These are phyloP conservation scores for Rhazya stricta DNA, from an alignment of 257 asterid species.

Conservation along the genomic window DNA sequence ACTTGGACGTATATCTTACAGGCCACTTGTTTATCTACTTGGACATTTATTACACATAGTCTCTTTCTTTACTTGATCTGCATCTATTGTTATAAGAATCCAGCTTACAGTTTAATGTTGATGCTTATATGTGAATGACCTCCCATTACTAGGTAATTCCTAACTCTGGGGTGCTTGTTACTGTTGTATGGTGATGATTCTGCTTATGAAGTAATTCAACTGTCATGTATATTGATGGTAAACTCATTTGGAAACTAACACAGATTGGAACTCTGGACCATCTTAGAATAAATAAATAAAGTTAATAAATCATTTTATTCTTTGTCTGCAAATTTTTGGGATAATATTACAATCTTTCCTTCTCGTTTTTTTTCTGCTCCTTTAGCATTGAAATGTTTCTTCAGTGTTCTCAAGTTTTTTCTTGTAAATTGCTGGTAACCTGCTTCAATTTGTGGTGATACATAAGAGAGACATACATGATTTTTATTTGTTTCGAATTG, in stretches of 20 bases:
- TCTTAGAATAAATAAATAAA: not conserved
- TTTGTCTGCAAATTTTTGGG: not conserved
- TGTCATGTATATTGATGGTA: not conserved
- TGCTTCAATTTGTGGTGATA: not conserved
- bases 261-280: not conserved
- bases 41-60: too few species aligned
- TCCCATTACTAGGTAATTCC: not conserved
- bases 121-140: not conserved
- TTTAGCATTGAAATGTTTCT: not conserved
- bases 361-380: too few species aligned
- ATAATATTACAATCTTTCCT: not conserved
- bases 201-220: not conserved
- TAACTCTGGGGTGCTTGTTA: not conserved
- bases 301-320: not conserved
- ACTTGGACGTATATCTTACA: too few species aligned
- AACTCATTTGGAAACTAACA: not conserved
- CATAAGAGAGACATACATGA: not conserved
- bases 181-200: not conserved
- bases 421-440: not conserved
- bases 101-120: not conserved
- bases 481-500: too few species aligned
- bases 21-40: too few species aligned
- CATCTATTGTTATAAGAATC: not conserved
- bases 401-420: not conserved
- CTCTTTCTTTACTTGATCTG: too few species aligned